Evolutionary conservation across 306 rosid genomes (phyloP).

Genomic region (Vigna radiata): DNA sequence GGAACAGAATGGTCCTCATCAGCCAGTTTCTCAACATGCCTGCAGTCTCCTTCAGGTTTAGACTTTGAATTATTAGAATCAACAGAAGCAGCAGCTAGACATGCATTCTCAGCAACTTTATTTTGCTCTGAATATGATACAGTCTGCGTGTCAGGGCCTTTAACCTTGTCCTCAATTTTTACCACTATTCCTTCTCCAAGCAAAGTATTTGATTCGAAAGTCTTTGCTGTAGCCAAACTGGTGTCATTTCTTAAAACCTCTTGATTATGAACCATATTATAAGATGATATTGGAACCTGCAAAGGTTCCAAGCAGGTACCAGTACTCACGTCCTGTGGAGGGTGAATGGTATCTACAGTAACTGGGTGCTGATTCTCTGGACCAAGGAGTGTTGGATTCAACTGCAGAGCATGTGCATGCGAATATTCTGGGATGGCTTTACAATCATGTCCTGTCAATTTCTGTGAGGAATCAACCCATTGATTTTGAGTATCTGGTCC

Average conservation of each 20-base stretch:
- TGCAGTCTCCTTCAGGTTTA: conserved; percentile 50
- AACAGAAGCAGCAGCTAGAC: conserved; percentile 44
- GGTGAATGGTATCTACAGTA: conserved; percentile 50
- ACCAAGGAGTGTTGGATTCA: conserved; percentile 49
- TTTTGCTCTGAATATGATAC: conserved; percentile 49
- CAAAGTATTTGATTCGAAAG: conserved; percentile 50
- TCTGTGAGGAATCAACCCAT: conserved; percentile 76
- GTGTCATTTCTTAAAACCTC: conserved; percentile 48
- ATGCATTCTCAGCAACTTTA: conserved; percentile 45
- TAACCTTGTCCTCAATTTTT: conserved; percentile 46
- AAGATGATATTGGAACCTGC: conserved; percentile 54
- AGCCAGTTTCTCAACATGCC: conserved; percentile 48
- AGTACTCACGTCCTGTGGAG: conserved; percentile 46
- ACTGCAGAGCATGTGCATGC: conserved; percentile 55
- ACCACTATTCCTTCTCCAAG: conserved; percentile 51
- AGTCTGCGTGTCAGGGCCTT: conserved; percentile 46
- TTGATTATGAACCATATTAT: conserved; percentile 43
- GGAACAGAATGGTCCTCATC: conserved; percentile 53
- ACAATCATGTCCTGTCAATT: conserved; percentile 66
- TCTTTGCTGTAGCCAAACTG: conserved; percentile 42
- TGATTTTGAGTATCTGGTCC: conserved; percentile 69
- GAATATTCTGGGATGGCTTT: conserved; percentile 61
- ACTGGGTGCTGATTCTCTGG: conserved; percentile 60
- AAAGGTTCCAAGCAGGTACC: conserved; percentile 46
- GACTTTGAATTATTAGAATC: conserved; percentile 47